A percentile compares a stretch with the other conserved stretches of the same genome.
These are phyloP conservation scores for Annulohypoxylon truncatum DNA, from an alignment of 2,329 filamentous ascomycete species.

Conservation along the genomic window DNA sequence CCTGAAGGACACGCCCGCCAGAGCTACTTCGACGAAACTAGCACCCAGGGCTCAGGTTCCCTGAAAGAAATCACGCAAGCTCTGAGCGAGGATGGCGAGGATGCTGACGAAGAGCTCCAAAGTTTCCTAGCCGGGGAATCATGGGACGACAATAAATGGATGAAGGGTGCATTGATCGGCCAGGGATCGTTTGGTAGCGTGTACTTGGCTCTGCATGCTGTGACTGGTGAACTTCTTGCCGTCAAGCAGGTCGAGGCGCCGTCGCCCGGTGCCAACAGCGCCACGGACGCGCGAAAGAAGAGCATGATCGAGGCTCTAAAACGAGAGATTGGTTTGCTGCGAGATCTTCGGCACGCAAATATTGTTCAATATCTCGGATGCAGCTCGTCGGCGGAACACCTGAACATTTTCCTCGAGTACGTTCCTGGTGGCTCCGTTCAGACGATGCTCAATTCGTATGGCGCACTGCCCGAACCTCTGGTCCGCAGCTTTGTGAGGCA, in stretches of 20 bases:
- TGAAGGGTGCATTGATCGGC: slow-evolving; percentile 97
- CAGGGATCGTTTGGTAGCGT: slow-evolving; percentile 97
- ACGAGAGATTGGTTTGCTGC: slow-evolving; percentile 92
- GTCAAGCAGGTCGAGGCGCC: slow-evolving; percentile 98
- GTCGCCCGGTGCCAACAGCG: slow-evolving; percentile 78
- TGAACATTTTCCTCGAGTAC: slow-evolving; percentile 99
- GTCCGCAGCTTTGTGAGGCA: slow-evolving; percentile 97
- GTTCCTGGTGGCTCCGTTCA: slow-evolving; percentile 97
- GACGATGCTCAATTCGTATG: slow-evolving; percentile 98
- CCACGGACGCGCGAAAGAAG: slow-evolving; percentile 91
- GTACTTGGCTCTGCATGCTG: slow-evolving; percentile 92
- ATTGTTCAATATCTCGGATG: slow-evolving; percentile 99
- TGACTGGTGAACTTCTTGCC: slow-evolving; percentile 96
- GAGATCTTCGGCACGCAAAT: slow-evolving; percentile 94
- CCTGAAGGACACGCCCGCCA: slow-evolving; percentile 77
- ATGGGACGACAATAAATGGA: slow-evolving; percentile 98
- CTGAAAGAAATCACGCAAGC: slow-evolving; percentile 87
- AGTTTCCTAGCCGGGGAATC: slow-evolving; percentile 93
- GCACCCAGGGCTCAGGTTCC: slow-evolving; percentile 77
- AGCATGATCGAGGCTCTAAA: slow-evolving; percentile 98
- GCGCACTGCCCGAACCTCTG: slow-evolving; percentile 90
- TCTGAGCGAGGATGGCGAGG: slow-evolving; percentile 90
- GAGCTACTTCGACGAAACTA: slow-evolving; percentile 87
- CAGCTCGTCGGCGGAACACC: slow-evolving; percentile 86
- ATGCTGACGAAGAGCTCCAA: slow-evolving; percentile 86